Base-by-base conservation (phyloP, 768 basidiomycete species). In the Suillus bovinus region DNA sequence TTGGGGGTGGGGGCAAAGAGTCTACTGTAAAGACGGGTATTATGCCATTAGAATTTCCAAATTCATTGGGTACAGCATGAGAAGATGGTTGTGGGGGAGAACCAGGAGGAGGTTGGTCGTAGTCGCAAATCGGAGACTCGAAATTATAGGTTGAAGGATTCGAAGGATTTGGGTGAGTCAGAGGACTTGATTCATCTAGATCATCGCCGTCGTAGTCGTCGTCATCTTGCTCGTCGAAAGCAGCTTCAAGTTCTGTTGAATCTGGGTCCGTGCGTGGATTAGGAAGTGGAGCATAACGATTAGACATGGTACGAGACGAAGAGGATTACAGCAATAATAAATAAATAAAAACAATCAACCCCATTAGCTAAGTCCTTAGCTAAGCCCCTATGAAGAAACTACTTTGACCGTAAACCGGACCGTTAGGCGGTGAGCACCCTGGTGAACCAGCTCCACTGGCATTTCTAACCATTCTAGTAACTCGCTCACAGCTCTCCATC, bases 81-180 rank as follows among this genome's bases (percentile, higher is more conserved):
- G 86, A 70, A 7, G 89, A 85, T 16, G 85, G 86, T 20, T 78
- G 76, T 9, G 92, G 90, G 2, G 91, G 92, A 33, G 90, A 91
- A 63, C 90, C 91, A 14, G 91, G 89, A n/a, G 91, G 92, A 46
- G 92, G 90, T 63, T 83, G 85, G 68, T 86, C 91, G 72, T 90
- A 93, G 72, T 93, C 91, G 58, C 65, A 65, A 33, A 76, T 68
- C 38, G 85, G 81, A 57, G 83, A 84, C 74, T 94, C 89, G 67
- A 94, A 94, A 74, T 94, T 86, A 71, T 94, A 94, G 1, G 80
- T 74, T 34, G 81, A 81, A 54, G 80, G 76, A 49, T 41, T 20
- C 49, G 17, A 68, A 61, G 78, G 74, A 33, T 77, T 36, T 14
- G 67, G 77, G 13, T 75, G 72, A 11, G 76, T 82, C 66, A 86